Conservation (phyloP, 345 rosid genomes). For the Erodium maritimum region DNA sequence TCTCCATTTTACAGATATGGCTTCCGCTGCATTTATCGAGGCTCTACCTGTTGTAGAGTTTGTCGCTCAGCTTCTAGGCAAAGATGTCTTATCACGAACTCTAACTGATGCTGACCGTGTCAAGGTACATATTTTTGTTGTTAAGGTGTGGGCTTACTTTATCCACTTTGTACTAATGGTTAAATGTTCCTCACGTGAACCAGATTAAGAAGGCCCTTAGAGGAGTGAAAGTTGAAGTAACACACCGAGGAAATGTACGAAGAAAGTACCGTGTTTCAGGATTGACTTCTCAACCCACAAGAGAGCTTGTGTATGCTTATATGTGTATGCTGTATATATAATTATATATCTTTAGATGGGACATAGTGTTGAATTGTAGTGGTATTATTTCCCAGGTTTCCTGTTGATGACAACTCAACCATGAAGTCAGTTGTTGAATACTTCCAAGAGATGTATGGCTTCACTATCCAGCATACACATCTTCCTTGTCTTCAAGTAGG, state of each 20-base stretch:
- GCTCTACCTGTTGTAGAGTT: constrained; percentile 95
- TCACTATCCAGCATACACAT: constrained; percentile 80
- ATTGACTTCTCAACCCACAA: constrained; percentile 89
- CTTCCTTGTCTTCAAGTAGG: constrained; percentile 99
- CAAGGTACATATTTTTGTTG: constrained; percentile 37
- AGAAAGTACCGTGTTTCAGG: constrained; percentile 99
- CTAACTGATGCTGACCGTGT: constrained; percentile 89
- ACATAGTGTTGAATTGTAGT: background rate
- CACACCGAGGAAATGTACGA: constrained; percentile 77
- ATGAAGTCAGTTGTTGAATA: constrained; percentile 97
- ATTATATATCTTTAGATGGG: background rate
- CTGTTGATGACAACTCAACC: constrained; percentile 82
- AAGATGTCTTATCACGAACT: constrained; percentile 63
- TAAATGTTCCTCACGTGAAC: constrained; percentile 6
- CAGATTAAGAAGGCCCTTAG: constrained; percentile 89
- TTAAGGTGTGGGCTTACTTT: background rate
- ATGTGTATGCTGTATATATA: background rate
- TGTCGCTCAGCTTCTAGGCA: constrained; percentile 83
- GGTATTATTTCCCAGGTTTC: constrained; percentile 43
- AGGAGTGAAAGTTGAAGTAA: constrained; percentile 98
- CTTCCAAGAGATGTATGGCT: constrained; percentile 98
- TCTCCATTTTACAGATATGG: constrained; percentile 50
- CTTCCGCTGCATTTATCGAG: constrained; percentile 95
- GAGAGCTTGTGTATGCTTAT: constrained; percentile 72
- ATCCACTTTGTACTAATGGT: constrained; percentile 4